phyloP scores from a whole-genome alignment of 306 rosid species.

The Malus sieversii region DNA sequence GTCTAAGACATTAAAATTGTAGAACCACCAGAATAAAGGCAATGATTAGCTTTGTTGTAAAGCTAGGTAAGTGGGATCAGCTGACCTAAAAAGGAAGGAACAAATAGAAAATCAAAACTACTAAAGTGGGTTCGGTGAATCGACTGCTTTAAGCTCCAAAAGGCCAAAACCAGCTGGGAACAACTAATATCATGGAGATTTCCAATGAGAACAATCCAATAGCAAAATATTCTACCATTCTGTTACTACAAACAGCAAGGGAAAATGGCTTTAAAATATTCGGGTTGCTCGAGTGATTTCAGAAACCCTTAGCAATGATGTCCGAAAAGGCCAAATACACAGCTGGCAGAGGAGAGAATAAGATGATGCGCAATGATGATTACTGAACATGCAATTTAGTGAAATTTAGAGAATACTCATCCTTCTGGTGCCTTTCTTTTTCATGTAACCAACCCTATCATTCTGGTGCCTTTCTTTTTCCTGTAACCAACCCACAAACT shows the following conservation, averaged over 20 bases:
- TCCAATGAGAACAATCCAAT: not conserved
- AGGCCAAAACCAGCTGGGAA: not conserved
- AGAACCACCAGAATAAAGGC: not conserved
- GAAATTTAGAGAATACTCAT: not conserved
- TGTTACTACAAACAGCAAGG: not conserved
- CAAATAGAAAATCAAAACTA: not conserved
- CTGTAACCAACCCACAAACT: not conserved
- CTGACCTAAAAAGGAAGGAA: not conserved
- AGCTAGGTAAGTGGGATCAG: not conserved
- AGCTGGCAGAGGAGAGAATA: constrained; percentile 1
- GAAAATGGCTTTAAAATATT: not conserved
- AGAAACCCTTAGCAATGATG: not conserved
- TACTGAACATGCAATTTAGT: not conserved
- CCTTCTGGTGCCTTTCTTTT: not conserved
- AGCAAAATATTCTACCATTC: not conserved
- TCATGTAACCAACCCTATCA: not conserved
- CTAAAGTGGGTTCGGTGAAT: not conserved
- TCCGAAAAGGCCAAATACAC: not conserved
- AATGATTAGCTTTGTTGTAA: not conserved
- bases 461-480: not conserved
- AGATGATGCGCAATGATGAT: not conserved
- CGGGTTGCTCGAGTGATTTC: not conserved
- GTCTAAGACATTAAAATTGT: not conserved
- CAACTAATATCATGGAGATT: not conserved
- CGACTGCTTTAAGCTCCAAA: not conserved